Conservation (phyloP, 176 grass and related monocot species). For the Eleusine indica region DNA sequence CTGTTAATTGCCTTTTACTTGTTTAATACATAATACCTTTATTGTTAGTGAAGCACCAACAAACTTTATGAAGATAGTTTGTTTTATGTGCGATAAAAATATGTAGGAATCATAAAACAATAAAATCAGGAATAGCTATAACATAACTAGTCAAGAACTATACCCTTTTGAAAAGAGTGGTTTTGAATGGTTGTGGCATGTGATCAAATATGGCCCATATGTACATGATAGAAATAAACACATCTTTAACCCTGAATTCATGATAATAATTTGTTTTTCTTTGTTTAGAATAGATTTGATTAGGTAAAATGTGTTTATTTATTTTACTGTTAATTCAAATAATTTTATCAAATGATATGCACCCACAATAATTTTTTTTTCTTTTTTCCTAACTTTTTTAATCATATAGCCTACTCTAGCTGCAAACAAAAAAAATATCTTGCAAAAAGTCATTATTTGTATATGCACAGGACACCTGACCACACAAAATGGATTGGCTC, state of each 20-base stretch:
- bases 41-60: neutral
- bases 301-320: no score
- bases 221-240: neutral
- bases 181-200: neutral
- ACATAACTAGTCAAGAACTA: neutral
- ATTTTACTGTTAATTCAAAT: no score
- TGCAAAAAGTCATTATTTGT: neutral
- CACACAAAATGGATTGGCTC: slow-evolving; percentile 98
- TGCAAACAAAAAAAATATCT: neutral
- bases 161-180: neutral
- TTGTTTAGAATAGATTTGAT: no score
- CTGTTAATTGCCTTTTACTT: neutral
- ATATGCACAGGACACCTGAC: slow-evolving; percentile 71
- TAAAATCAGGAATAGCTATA: neutral
- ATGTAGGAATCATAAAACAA: neutral
- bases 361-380: no score
- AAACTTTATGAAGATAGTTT: neutral
- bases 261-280: no score
- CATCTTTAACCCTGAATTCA: neutral
- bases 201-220: neutral
- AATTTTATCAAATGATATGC: no score
- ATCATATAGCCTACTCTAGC: neutral
- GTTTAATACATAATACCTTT: neutral
- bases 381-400: neutral
- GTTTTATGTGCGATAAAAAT: neutral